phyloP scores from a whole-genome alignment of 148 eudicot genomes.

The Chenopodium suecicum region DNA sequence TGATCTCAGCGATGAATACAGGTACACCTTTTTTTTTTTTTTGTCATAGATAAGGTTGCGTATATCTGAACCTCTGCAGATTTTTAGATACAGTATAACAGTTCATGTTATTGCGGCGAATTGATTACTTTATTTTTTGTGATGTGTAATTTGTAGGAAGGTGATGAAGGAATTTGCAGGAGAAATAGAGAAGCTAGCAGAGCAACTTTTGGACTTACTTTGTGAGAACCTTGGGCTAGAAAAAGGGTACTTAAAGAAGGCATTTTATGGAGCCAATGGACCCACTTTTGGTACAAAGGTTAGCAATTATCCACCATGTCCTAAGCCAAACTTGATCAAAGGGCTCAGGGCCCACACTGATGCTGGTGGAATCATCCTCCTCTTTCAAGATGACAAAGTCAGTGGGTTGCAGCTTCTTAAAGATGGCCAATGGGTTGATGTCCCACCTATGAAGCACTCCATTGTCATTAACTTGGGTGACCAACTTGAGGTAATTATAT shows the following conservation, averaged over 20 bases:
- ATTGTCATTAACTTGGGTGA: slow-evolving; percentile 89
- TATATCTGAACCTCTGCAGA: neutral
- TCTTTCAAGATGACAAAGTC: slow-evolving; percentile 87
- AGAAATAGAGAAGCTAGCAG: slow-evolving; percentile 66
- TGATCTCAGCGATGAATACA: slow-evolving; percentile 62
- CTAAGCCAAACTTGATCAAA: slow-evolving; percentile 76
- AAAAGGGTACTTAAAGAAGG: slow-evolving; percentile 77
- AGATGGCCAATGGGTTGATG: slow-evolving; percentile 83
- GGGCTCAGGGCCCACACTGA: slow-evolving; percentile 97
- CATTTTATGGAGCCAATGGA: slow-evolving; percentile 66
- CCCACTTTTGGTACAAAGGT: slow-evolving; percentile 93
- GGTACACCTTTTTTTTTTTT: slow-evolving; percentile 27
- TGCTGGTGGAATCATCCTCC: slow-evolving; percentile 84
- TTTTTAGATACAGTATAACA: no score
- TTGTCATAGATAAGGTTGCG: neutral
- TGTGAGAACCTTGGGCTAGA: slow-evolving; percentile 92
- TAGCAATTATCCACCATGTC: slow-evolving; percentile 94
- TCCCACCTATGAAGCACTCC: slow-evolving; percentile 86
- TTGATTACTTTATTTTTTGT: neutral
- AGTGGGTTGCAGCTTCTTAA: slow-evolving; percentile 89
- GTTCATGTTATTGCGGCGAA: neutral
- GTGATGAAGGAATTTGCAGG: slow-evolving; percentile 81
- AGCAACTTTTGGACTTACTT: slow-evolving; percentile 61
- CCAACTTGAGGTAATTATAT: slow-evolving; percentile 70
- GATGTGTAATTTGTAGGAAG: slow-evolving; percentile 36